A percentile compares a stretch with the other conserved stretches of the same genome.
phyloP scores from a whole-genome alignment of 352 stramenopile species.

The Pythium utonaiense region DNA sequence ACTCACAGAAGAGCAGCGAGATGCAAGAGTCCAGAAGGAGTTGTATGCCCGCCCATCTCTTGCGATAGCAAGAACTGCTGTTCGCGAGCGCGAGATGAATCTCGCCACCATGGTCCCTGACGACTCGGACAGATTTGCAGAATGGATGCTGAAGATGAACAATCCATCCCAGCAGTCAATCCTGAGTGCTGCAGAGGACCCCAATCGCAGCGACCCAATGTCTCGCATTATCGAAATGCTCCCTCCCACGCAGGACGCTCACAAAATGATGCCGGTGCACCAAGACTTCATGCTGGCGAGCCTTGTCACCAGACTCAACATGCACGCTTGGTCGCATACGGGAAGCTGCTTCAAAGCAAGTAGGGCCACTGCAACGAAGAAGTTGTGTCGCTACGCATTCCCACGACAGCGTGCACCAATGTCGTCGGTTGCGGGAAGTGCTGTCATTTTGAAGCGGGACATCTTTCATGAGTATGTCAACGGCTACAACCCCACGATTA shows the following conservation, averaged over 20 bases:
- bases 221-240: constrained; percentile 13
- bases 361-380: neutral
- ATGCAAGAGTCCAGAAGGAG: neutral
- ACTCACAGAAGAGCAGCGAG: neutral
- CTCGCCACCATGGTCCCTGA: neutral
- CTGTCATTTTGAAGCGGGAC: neutral
- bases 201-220: neutral
- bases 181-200: neutral
- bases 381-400: constrained; percentile 5
- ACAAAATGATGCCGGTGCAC: neutral
- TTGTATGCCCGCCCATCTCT: no score
- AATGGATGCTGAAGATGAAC: neutral
- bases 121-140: neutral
- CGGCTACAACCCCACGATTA: constrained; percentile 11
- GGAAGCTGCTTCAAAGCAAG: constrained; percentile 12
- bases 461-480: constrained; percentile 10
- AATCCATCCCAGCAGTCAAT: neutral
- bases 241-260: neutral
- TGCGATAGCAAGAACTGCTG: no score
- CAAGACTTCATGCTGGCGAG: constrained; percentile 2
- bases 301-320: constrained; percentile 12
- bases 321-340: constrained; percentile 12
- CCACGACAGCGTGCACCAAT: constrained; percentile 2
- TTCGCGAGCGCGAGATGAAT: constrained; percentile 3
- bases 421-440: neutral